Percentiles rank a stretch among this genome's conserved stretches.
These are phyloP conservation scores for Blastobotrys parvus DNA, from an alignment of 805 yeast genomes.

Conservation along the genomic window DNA sequence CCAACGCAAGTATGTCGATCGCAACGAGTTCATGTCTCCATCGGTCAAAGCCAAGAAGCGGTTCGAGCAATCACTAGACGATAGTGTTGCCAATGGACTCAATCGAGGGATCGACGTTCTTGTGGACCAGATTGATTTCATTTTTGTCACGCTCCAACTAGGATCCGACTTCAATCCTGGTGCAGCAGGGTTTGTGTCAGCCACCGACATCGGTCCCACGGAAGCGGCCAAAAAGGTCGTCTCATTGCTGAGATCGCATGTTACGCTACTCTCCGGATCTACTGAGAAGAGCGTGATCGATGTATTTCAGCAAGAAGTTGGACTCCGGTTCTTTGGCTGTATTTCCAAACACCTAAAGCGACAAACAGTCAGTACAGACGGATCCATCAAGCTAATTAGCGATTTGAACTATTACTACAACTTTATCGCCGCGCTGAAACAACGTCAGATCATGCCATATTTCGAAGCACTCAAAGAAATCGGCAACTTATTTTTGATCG, in stretches of 20 bases:
- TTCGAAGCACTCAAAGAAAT: slow-evolving; percentile 75
- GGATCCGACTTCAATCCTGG: slow-evolving; percentile 57
- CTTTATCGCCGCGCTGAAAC: slow-evolving; percentile 51
- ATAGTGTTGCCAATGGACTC: slow-evolving; percentile 84
- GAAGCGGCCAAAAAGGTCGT: slow-evolving; percentile 59
- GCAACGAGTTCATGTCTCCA: slow-evolving; percentile 71
- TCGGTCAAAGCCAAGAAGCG: slow-evolving; percentile 72
- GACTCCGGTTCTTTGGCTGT: slow-evolving; percentile 71
- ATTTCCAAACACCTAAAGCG: slow-evolving; percentile 70
- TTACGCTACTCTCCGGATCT: slow-evolving; percentile 64
- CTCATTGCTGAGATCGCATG: slow-evolving; percentile 57
- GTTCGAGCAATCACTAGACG: slow-evolving; percentile 76
- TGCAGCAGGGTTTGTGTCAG: slow-evolving; percentile 2
- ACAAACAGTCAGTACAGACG: slow-evolving; percentile 64
- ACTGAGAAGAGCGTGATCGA: slow-evolving; percentile 85
- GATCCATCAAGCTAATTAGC: slow-evolving; percentile 73
- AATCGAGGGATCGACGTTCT: slow-evolving; percentile 87
- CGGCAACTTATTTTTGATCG: slow-evolving; percentile 74
- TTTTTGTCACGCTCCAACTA: slow-evolving; percentile 45
- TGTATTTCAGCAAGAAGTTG: slow-evolving; percentile 90
- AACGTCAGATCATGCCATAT: slow-evolving; percentile 52
- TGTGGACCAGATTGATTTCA: slow-evolving; percentile 67
- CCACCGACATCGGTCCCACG: slow-evolving; percentile 40
- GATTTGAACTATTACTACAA: slow-evolving; percentile 75
- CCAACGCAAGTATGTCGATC: slow-evolving; percentile 47